These are phyloP conservation scores for Solanum chiquidenum DNA, from an alignment of 257 asterid genomes.

Conservation along the genomic window DNA sequence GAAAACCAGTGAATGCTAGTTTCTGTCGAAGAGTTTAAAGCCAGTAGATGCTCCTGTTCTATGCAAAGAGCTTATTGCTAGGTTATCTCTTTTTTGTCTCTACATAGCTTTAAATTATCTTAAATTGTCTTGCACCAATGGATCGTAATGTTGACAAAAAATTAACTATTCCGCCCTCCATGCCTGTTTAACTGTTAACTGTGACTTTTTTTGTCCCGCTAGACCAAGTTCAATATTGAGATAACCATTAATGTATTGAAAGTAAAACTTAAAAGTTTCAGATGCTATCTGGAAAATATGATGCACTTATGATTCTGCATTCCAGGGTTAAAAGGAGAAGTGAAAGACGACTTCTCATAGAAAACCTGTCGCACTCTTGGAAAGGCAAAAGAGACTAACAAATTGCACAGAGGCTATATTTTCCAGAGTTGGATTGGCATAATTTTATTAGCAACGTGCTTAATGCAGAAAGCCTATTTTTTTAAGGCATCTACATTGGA, in stretches of 20 bases:
- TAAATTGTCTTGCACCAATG: not conserved
- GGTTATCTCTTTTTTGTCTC: not conserved
- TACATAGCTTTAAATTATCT: not conserved
- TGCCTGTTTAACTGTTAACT: not conserved
- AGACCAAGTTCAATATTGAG: not conserved
- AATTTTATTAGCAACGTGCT: not conserved
- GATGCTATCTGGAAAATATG: not conserved
- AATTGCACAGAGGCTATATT: not conserved
- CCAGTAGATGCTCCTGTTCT: not conserved
- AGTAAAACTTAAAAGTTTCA: not conserved
- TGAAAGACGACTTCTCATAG: not conserved
- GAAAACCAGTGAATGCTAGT: not conserved
- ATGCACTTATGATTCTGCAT: not conserved
- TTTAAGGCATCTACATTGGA: not conserved
- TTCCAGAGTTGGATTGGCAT: not conserved
- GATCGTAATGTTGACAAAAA: not conserved
- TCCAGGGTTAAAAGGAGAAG: not conserved
- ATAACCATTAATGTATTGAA: not conserved
- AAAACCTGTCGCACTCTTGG: not conserved
- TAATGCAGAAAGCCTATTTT: not conserved
- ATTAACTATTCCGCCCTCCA: not conserved
- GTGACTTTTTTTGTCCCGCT: not conserved
- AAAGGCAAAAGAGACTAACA: not conserved
- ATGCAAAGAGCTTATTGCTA: not conserved
- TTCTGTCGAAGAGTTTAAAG: not conserved